Evolutionary conservation across 805 yeast genomes (phyloP).

Genomic region (Candida khao-thaluensis): DNA sequence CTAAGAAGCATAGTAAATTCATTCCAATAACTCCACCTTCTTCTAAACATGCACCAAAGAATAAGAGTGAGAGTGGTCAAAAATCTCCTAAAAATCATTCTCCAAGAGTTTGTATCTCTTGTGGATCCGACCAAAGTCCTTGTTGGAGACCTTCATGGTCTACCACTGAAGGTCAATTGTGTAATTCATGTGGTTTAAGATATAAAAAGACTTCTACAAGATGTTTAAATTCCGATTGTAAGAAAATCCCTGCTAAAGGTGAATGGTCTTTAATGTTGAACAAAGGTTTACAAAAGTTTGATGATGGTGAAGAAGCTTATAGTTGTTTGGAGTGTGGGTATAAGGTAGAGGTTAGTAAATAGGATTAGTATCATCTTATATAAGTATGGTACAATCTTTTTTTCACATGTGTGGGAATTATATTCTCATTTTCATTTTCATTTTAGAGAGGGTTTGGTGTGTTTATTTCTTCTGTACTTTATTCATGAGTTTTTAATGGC

Average conservation of each 20-base stretch:
- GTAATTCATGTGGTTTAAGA: slow-evolving; percentile 94
- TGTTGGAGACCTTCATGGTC: slow-evolving; percentile 99
- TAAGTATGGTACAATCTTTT: slow-evolving; percentile 5
- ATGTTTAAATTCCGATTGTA: slow-evolving; percentile 72
- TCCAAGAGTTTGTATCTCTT: slow-evolving; percentile 76
- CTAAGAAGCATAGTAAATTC: slow-evolving; percentile 26
- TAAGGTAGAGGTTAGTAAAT: slow-evolving; percentile 39
- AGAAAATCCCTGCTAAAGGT: slow-evolving; percentile 92
- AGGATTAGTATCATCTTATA: slow-evolving; percentile 4
- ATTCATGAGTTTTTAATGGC: too few species aligned
- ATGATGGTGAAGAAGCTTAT: slow-evolving; percentile 40
- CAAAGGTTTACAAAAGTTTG: slow-evolving; percentile 50
- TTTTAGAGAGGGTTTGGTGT: too few species aligned
- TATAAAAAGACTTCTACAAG: slow-evolving; percentile 93
- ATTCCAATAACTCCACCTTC: slow-evolving; percentile 45
- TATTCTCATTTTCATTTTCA: too few species aligned
- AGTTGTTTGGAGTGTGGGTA: slow-evolving; percentile 44
- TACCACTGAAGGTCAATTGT: slow-evolving; percentile 83
- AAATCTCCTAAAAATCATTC: slow-evolving; percentile 32
- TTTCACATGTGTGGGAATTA: too few species aligned
- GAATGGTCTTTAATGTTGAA: slow-evolving; percentile 88
- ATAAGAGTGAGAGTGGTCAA: slow-evolving; percentile 31
- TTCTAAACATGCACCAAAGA: slow-evolving; percentile 21
- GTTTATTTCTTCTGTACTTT: too few species aligned
- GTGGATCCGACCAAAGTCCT: slow-evolving; percentile 88